These are phyloP conservation scores for Fomitopsis betulina DNA, from an alignment of 1,284 basidiomycete genomes.

Conservation along the genomic window DNA sequence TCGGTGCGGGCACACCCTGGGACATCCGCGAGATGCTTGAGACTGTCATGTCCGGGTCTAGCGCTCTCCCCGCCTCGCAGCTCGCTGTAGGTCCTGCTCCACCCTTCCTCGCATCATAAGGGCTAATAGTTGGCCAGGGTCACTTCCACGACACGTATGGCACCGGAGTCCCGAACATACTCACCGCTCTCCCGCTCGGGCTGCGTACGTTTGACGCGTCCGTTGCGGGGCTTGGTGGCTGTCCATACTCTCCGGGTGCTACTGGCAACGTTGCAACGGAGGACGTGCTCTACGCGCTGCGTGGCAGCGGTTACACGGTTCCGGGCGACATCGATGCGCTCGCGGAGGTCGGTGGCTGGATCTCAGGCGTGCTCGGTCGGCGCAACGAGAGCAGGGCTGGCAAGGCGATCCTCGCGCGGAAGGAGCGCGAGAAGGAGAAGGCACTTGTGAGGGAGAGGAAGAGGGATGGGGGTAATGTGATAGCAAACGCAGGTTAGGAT, in stretches of 20 bases:
- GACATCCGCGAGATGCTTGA: slow-evolving; percentile 67
- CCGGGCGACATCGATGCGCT: slow-evolving; percentile 58
- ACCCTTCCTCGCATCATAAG: not conserved
- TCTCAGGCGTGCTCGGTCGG: slow-evolving; percentile 62
- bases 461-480: slow-evolving; percentile 7
- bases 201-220: slow-evolving; percentile 71
- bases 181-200: slow-evolving; percentile 59
- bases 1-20: slow-evolving; percentile 79
- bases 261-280: slow-evolving; percentile 94
- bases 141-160: slow-evolving; percentile 87
- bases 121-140: slow-evolving; percentile 13
- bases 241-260: slow-evolving; percentile 93
- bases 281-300: slow-evolving; percentile 83
- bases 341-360: slow-evolving; percentile 79
- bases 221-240: slow-evolving; percentile 88
- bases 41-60: slow-evolving; percentile 51
- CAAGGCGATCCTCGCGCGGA: slow-evolving; percentile 64
- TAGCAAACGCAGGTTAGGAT: too few species aligned
- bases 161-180: slow-evolving; percentile 71
- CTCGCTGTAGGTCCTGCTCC: slow-evolving; percentile 59
- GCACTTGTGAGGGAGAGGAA: slow-evolving; percentile 26
- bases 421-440: slow-evolving; percentile 27
- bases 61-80: slow-evolving; percentile 47
- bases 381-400: slow-evolving; percentile 80
- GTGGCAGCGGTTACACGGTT: slow-evolving; percentile 66